Percentiles rank a stretch among this genome's conserved stretches.
Conservation (phyloP, 306 rosid species). For the Medicago ruthenica region DNA sequence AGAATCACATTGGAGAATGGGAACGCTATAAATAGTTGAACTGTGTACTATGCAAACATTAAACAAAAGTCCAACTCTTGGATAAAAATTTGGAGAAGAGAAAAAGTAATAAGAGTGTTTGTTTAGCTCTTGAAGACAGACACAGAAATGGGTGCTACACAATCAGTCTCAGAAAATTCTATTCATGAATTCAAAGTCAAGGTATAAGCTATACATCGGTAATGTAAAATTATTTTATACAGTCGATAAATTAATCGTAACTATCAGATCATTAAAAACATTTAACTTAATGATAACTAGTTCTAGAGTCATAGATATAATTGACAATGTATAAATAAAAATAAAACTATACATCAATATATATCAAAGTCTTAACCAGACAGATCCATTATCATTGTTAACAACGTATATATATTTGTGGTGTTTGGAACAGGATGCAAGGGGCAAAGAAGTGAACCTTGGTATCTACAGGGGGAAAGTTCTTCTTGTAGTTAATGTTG, state of each 20-base stretch:
- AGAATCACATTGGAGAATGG: not conserved
- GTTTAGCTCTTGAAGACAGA: constrained; percentile 2
- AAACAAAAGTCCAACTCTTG: constrained; percentile 1
- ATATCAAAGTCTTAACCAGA: too few species aligned
- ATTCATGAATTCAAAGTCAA: constrained; percentile 86
- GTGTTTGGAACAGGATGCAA: constrained; percentile 64
- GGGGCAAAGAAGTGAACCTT: constrained; percentile 78
- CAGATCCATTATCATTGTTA: not conserved
- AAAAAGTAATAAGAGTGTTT: not conserved
- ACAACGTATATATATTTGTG: constrained; percentile 8
- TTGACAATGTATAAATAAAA: too few species aligned
- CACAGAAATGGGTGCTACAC: constrained; percentile 76
- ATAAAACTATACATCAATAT: too few species aligned
- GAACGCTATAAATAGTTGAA: constrained; percentile 42
- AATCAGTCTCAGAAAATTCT: constrained; percentile 62
- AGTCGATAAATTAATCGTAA: not conserved
- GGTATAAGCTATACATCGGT: constrained; percentile 45
- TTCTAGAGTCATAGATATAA: not conserved
- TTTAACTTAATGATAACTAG: not conserved
- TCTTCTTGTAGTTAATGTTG: constrained; percentile 87
- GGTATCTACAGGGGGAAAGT: constrained; percentile 74
- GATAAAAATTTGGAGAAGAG: not conserved
- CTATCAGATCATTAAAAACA: not conserved
- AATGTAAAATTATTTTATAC: not conserved
- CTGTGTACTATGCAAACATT: not conserved